phyloP scores from a whole-genome alignment of 768 basidiomycete species.

The Phlebiopsis flavidoalba region DNA sequence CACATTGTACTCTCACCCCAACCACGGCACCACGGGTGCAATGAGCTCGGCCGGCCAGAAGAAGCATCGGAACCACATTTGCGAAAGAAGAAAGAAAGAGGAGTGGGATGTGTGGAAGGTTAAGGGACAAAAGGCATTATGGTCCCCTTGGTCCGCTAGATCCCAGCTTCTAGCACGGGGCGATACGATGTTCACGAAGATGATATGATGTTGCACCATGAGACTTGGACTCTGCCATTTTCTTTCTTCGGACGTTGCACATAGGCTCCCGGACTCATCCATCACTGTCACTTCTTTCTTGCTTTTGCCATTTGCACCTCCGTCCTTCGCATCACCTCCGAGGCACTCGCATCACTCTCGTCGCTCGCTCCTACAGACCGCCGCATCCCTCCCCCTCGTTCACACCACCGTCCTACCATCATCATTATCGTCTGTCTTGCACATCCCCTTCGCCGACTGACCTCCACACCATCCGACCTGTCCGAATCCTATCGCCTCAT shows the following conservation, averaged over 20 bases:
- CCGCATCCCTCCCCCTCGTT: neutral
- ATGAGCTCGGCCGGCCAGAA: constrained; percentile 31
- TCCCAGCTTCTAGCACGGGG: constrained; percentile 24
- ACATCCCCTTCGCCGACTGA: neutral
- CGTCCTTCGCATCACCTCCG: neutral
- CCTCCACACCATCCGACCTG: neutral
- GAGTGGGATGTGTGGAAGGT: constrained; percentile 33
- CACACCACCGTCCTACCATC: neutral
- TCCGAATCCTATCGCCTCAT: constrained; percentile 4
- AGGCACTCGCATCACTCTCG: neutral
- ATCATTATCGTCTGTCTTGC: neutral
- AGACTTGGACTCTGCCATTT: constrained; percentile 4
- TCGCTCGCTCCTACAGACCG: neutral
- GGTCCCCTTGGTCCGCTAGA: constrained; percentile 45
- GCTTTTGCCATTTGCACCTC: neutral
- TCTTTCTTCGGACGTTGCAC: constrained; percentile 1
- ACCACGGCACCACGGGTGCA: constrained; percentile 24
- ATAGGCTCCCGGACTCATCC: neutral
- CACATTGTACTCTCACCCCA: no score
- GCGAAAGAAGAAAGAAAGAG: constrained; percentile 37
- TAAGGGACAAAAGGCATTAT: constrained; percentile 31
- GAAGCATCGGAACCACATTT: constrained; percentile 36
- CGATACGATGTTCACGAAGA: constrained; percentile 12
- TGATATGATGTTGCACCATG: constrained; percentile 5
- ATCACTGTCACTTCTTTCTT: neutral